Base-by-base conservation (phyloP, 2,329 filamentous ascomycete species). In the Anisogramma anomala region DNA sequence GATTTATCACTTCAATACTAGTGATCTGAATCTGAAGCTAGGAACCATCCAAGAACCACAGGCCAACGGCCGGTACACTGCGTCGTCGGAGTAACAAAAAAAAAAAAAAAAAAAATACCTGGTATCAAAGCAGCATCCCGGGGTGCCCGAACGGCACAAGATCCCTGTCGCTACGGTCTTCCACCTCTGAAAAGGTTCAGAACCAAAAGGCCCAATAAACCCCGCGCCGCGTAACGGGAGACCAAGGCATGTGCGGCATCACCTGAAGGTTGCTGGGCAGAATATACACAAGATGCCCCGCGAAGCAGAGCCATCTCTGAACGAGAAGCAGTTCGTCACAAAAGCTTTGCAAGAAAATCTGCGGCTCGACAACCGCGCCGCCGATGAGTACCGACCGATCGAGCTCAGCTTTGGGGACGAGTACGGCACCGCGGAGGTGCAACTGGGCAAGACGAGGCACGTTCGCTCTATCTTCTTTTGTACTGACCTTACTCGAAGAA, bases 391-490 rank as follows among this genome's bases (percentile, higher is more conserved):
- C 61, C 78, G 91, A 50, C 69, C 77, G 35, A 61, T 95, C 33
- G 74, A 82, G 46, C 71, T 98, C 46, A 74, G 70, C 3, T 94
- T 96, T 62, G 87, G 87, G 37, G 82, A 94, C 49, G 85, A 94
- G 54, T 88, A 88, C 70, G 91, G 91, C 48, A 79, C 89, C 52
- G 85, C 82, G 52, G 85, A 94, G 55, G 83, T 95, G 28, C 74
- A 79, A 49, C 66, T 95, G 48, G 91, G 91, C 52, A 94, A 89
- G 67, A 96, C 91, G 42, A 84, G 81, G 88, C 89, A 62, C 51
- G 20, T 5, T 13, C 3, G 3, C 1, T 4, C 14, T 1, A 13
- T 4, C 8, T 2, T 3, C 7, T 6, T n/a, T n/a, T n/a, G n/a
- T n/a, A n/a, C n/a, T n/a, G n/a, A 10, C n/a, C 6, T 7, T 27